Conservation (phyloP, 257 asterid species). For the Solanum dulcamara region DNA sequence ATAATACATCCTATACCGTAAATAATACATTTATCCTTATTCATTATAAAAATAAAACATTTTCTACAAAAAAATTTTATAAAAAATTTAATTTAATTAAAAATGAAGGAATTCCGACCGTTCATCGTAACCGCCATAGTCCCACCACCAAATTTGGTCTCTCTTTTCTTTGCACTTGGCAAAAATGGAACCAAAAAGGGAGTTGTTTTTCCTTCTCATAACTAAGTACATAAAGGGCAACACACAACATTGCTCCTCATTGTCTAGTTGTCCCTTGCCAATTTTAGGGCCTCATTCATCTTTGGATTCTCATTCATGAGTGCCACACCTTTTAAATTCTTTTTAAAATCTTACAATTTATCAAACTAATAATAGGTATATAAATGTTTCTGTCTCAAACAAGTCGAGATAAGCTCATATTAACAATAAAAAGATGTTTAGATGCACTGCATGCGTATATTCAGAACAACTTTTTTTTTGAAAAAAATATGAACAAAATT, state of each 20-base stretch:
- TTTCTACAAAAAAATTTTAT: too few relatives aligned
- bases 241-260: neutral
- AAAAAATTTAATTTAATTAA: neutral
- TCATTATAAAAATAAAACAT: too few relatives aligned
- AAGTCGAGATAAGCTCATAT: neutral
- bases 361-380: neutral
- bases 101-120: neutral
- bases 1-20: neutral
- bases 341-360: neutral
- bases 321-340: neutral
- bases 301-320: neutral
- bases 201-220: neutral
- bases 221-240: neutral
- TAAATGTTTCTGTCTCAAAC: neutral
- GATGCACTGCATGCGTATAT: neutral
- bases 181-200: neutral
- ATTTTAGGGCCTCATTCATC: neutral
- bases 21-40: neutral
- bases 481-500: fast-evolving
- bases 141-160: neutral
- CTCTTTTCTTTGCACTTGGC: neutral
- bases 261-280: neutral
- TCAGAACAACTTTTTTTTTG: fast-evolving
- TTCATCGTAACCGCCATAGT: too few relatives aligned
- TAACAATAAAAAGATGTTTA: too few relatives aligned